Evolutionary conservation across 1,139 yeast species (phyloP).

Genomic region (Saccharomyces pastorianus): DNA sequence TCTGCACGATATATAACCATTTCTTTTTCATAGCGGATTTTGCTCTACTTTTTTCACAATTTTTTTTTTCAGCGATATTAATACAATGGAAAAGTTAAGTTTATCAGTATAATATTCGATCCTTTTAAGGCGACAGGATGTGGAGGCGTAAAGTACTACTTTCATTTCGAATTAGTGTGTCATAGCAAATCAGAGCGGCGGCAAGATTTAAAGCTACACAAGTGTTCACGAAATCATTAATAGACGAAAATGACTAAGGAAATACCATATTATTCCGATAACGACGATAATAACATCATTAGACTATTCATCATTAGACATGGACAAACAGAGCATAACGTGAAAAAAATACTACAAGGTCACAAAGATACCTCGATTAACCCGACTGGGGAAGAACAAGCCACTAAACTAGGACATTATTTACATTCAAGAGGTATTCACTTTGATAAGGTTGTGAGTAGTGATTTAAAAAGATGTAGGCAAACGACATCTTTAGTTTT

Average conservation of each 20-base stretch:
- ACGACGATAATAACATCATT: conserved; percentile 34
- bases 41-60: background rate
- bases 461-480: conserved; percentile 56
- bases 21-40: background rate
- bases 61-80: background rate
- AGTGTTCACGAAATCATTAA: background rate
- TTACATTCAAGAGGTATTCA: conserved; percentile 13
- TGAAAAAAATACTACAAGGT: conserved; percentile 62
- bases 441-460: conserved; percentile 47
- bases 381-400: conserved; percentile 50
- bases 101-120: background rate
- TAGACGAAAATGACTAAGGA: conserved; percentile 12
- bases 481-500: conserved; percentile 42
- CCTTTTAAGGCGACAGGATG: background rate
- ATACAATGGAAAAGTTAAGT: background rate
- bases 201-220: background rate
- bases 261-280: conserved; percentile 19
- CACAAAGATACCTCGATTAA: conserved; percentile 56
- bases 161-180: background rate
- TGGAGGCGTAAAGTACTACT: background rate
- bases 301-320: conserved; percentile 64
- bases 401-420: conserved; percentile 40
- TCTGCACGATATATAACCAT: background rate
- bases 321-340: conserved; percentile 72
- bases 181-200: background rate